Percentiles rank a stretch among this genome's conserved stretches.
Conservation (phyloP, 2,329 filamentous ascomycete genomes). For the Pestalotiopsis sp. region DNA sequence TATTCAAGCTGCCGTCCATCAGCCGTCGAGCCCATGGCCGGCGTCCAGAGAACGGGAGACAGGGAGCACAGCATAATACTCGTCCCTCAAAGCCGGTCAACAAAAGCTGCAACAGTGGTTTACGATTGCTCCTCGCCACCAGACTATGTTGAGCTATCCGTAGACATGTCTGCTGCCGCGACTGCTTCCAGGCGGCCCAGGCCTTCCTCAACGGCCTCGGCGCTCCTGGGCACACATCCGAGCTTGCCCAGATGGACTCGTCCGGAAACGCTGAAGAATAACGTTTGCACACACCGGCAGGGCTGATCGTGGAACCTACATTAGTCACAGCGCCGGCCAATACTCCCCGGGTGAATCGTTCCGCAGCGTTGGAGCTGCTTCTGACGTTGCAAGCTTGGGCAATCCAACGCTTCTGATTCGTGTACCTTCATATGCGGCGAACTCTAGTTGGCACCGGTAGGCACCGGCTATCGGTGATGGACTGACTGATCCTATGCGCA, state of each 20-base stretch:
- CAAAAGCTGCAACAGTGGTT: too few relatives aligned
- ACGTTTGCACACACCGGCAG: neutral
- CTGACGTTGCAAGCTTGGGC: conserved; percentile 12
- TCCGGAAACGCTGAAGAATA: neutral
- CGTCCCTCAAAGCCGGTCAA: too few relatives aligned
- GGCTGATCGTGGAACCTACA: neutral
- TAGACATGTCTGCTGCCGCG: too few relatives aligned
- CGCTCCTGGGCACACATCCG: too few relatives aligned
- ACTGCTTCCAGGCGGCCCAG: too few relatives aligned
- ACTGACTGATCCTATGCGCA: neutral
- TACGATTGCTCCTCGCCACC: too few relatives aligned
- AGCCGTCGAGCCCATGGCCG: neutral
- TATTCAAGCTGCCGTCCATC: conserved; percentile 6
- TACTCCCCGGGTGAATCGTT: neutral
- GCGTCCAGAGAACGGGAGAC: too few relatives aligned
- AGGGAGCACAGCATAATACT: too few relatives aligned
- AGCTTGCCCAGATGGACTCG: neutral
- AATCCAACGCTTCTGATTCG: conserved; percentile 10
- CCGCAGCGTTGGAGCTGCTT: neutral
- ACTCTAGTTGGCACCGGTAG: neutral
- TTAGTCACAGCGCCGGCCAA: neutral
- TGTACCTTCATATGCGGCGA: neutral
- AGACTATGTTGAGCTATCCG: too few relatives aligned
- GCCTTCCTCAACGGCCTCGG: too few relatives aligned
- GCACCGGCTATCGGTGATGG: conserved; percentile 9